Evolutionary conservation across 495 filamentous ascomycete genomes (phyloP).

Genomic region (Umbilicaria muhlenbergii): DNA sequence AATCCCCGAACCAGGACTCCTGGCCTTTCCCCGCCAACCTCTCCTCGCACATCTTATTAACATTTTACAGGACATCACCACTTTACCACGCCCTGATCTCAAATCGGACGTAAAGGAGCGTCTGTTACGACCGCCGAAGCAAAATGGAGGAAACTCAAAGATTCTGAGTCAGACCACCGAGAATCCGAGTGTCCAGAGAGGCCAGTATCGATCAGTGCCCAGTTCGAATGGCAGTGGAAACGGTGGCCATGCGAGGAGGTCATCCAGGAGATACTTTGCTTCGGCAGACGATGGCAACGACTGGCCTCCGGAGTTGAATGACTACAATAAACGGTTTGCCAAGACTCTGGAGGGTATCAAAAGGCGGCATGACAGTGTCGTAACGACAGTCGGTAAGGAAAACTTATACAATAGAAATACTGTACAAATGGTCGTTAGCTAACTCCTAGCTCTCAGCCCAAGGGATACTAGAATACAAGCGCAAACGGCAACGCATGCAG

Average conservation of each 20-base stretch:
- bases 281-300: constrained; percentile 75
- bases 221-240: constrained; percentile 29
- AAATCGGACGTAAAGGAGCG: constrained; percentile 61
- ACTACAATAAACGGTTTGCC: constrained; percentile 85
- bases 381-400: constrained; percentile 49
- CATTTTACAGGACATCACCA: constrained; percentile 54
- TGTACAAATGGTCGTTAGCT: not conserved
- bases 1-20: not conserved
- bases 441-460: constrained; percentile 49
- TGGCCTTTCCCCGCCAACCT: not conserved
- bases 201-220: constrained; percentile 70
- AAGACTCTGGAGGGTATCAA: constrained; percentile 83
- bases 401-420: not conserved
- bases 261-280: constrained; percentile 68
- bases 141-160: constrained; percentile 39
- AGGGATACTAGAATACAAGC: constrained; percentile 95
- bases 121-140: constrained; percentile 56
- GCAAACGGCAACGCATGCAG: constrained; percentile 89
- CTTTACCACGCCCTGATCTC: constrained; percentile 60
- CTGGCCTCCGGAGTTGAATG: constrained; percentile 89
- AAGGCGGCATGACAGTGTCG: constrained; percentile 87
- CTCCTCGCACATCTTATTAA: constrained; percentile 10
- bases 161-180: constrained; percentile 67
- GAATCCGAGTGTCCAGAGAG: constrained; percentile 79
- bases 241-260: constrained; percentile 33